Base-by-base conservation (phyloP, 1,284 basidiomycete genomes). In the Kwoniella shivajii region DNA sequence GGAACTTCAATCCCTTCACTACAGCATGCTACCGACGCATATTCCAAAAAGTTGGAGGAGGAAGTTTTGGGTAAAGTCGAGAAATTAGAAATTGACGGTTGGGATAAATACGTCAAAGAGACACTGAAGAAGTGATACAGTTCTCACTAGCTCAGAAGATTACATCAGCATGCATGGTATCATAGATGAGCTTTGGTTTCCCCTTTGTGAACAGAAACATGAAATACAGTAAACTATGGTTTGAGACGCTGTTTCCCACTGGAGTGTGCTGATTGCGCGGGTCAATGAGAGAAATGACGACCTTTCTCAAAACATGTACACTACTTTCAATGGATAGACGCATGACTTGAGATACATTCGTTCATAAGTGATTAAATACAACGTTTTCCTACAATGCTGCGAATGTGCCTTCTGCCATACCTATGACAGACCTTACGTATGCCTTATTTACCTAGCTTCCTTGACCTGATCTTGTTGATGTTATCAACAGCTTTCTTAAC, bases 41-140 rank as follows among this genome's bases (percentile, higher is more conserved):
- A 96, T 78, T 82, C 92, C 67, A 82, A 83, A 57, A 79, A 78
- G 3, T 82, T 95, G 68, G 89, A 95, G 78, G 80, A 81, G 7
- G 93, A 96, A 75, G 95, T 98, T 0, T 71, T 92, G 63, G 83
- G 69, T 10, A 99, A 98, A 80, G 88, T 92, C 4, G 86, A 88
- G 24, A 87, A 81, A 59, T 77, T 99, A 29, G 84, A 86, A 54
- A 79, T 86, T 56, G 81, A 89, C 9, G 95, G 93, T 2, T 98
- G 93, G 93, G 89, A 93, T 68, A 82, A 82, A 60, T 95, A 95
- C 67, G 81, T 81, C 10, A 48, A 62, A 27, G 69, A 73, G 26
- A 56, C 63, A 61, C 77, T 83, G 14, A 82, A 81, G 66, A 79
- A 79, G 68, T 79, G 74, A 50, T 22, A 34, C 4, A 44, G 37